These are phyloP conservation scores for Aspergillus haitiensis DNA, from an alignment of 495 filamentous ascomycete genomes.

Conservation along the genomic window DNA sequence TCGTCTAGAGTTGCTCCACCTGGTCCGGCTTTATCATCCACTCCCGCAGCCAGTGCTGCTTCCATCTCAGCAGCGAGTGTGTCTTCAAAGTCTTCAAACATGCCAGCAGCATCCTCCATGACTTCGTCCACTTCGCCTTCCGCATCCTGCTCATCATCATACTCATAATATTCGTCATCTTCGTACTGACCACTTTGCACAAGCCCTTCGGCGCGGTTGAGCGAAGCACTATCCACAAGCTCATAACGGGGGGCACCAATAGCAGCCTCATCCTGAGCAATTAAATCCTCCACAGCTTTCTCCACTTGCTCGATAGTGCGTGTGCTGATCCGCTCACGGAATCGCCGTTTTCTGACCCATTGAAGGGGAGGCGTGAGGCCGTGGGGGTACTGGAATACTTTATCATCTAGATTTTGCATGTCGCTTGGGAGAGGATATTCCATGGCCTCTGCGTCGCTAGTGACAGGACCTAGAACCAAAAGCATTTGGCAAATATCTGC, in stretches of 20 bases:
- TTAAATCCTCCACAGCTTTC: slow-evolving; percentile 71
- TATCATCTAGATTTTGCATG: slow-evolving; percentile 57
- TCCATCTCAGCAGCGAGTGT: slow-evolving; percentile 56
- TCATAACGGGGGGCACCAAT: slow-evolving; percentile 58
- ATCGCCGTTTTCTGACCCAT: slow-evolving; percentile 79
- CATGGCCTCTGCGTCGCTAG: slow-evolving; percentile 71
- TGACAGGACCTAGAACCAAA: slow-evolving; percentile 69
- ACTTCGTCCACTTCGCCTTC: slow-evolving; percentile 53
- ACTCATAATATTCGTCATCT: slow-evolving; percentile 49
- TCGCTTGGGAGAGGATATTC: slow-evolving; percentile 63
- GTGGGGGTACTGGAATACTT: slow-evolving; percentile 78
- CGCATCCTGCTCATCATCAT: slow-evolving; percentile 57
- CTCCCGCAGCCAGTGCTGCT: slow-evolving; percentile 51
- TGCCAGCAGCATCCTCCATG: slow-evolving; percentile 40
- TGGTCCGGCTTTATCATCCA: slow-evolving; percentile 43
- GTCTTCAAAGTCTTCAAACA: slow-evolving; percentile 63
- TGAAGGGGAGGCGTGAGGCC: slow-evolving; percentile 91
- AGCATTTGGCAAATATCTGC: slow-evolving; percentile 97
- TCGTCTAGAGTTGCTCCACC: slow-evolving; percentile 14
- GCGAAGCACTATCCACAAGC: slow-evolving; percentile 60
- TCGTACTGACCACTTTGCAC: slow-evolving; percentile 46
- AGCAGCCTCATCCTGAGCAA: slow-evolving; percentile 63
- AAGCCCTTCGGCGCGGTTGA: slow-evolving; percentile 52
- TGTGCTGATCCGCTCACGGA: slow-evolving; percentile 73
- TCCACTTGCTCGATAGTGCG: slow-evolving; percentile 88